Evolutionary conservation across 805 yeast genomes (phyloP), one percentile per base, ranked within the genome.

Genomic region (Grigorovia transvaalensis): DNA sequence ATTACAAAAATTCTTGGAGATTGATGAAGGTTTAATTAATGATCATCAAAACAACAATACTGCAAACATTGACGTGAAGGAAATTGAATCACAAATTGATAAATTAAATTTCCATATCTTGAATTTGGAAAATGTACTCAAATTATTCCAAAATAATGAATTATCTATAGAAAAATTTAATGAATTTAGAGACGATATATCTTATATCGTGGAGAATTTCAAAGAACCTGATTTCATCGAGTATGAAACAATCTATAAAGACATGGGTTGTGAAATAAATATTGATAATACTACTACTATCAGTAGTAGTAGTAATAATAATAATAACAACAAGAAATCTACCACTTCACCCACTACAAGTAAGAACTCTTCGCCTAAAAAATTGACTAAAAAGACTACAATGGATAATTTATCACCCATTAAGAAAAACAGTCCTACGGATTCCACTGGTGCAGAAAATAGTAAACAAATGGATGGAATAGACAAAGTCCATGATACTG

Each of bases 211-310:
- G 33, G 98, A 93, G 59, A 85, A 88, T 56, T 91, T 91, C 64
- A 93, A 85, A 67, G 96, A 89, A 51, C 90, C 82, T 4, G 96
- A 90, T 61, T 91, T 89, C 66, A 84, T 90, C 38, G 97, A 89
- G 63, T 96, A 91, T 67, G 96, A 90, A 59, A 89, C 88, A 13
- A 79, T 91, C 54, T 93, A 91, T 68, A 97, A 93, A 59, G 88
- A 82, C 54, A 76, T 93, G 59, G 89, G 84, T 45, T 77, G 68
- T 51, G 68, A 66, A 55, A 56, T 66, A 20, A 50, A 49, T 29
- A 15, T 43, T 7, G 12, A 46, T 15, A 46, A 29, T 23, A 23
- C 6, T 6, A 23, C n/a, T n/a, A 23, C 27, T 6, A 23, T n/a
- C n/a, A n/a, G n/a, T n/a, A n/a, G n/a, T n/a, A n/a, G n/a, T 23